A percentile compares a stretch with the other conserved stretches of the same genome.
phyloP scores from a whole-genome alignment of 192 early-diverging fungal genomes.

The Mortierella antarctica region DNA sequence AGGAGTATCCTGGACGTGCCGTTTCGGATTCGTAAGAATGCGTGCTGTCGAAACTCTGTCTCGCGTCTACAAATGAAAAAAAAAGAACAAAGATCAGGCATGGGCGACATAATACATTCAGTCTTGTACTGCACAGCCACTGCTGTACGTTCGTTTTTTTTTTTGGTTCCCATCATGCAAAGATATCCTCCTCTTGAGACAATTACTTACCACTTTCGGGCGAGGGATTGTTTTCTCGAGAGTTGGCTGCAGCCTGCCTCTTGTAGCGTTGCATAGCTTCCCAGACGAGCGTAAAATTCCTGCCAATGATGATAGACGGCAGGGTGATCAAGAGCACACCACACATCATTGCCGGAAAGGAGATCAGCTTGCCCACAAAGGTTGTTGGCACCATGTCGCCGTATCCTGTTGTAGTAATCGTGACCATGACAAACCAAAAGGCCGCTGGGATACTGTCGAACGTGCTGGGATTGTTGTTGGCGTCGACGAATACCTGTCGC shows the following conservation, averaged over 20 bases:
- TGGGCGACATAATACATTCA: background rate
- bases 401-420: constrained; percentile 85
- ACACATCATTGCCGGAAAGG: constrained; percentile 85
- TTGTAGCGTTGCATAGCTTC: constrained; percentile 71
- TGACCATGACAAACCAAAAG: constrained; percentile 82
- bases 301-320: constrained; percentile 86
- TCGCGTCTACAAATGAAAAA: constrained; percentile 7
- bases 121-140: background rate
- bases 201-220: constrained; percentile 21
- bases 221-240: constrained; percentile 11
- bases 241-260: constrained; percentile 32
- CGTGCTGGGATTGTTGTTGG: constrained; percentile 70
- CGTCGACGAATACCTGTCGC: constrained; percentile 71
- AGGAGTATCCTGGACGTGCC: constrained; percentile 41
- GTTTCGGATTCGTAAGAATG: constrained; percentile 50
- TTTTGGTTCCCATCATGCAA: background rate
- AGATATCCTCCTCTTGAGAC: background rate
- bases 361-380: constrained; percentile 80
- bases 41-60: constrained; percentile 56
- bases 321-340: constrained; percentile 84
- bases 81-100: background rate
- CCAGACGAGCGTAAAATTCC: constrained; percentile 87
- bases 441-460: constrained; percentile 86
- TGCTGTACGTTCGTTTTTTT: background rate
- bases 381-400: constrained; percentile 86